Conservation (phyloP, 768 basidiomycete genomes). For the Boletus vinaceobasis region DNA sequence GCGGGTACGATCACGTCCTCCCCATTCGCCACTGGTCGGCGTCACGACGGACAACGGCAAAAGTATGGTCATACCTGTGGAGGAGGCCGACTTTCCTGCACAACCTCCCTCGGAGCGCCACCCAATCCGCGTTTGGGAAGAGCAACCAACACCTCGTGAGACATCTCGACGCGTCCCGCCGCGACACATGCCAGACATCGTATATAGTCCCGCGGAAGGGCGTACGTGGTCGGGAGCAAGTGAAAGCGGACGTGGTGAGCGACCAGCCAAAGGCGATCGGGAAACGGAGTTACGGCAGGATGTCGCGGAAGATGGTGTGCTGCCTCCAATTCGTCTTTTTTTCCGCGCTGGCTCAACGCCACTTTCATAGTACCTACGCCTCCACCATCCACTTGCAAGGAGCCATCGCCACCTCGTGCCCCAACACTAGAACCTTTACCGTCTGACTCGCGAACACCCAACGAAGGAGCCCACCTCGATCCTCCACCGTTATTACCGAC, state of each 20-base stretch:
- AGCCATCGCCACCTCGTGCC: not conserved
- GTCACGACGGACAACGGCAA: not conserved
- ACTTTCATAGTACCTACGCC: conserved; percentile 1
- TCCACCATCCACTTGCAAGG: not conserved
- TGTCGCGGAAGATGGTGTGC: conserved; percentile 10
- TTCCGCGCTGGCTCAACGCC: conserved; percentile 6
- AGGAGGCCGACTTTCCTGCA: not conserved
- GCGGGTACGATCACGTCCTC: conserved; percentile 4
- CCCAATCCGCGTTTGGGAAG: conserved; percentile 30
- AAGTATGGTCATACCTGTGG: not conserved
- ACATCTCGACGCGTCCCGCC: conserved; percentile 14
- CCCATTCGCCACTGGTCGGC: not conserved
- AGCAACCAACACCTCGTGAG: conserved; percentile 10
- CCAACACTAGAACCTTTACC: not conserved
- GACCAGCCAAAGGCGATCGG: not conserved
- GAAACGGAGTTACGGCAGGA: not conserved
- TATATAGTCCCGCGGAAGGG: not conserved
- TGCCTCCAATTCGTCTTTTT: not conserved
- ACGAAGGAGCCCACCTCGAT: not conserved
- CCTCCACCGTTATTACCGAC: not conserved
- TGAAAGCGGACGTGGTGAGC: not conserved
- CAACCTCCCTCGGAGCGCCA: conserved; percentile 14
- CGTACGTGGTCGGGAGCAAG: not conserved
- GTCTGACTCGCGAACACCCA: not conserved
- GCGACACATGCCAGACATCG: not conserved